Percentiles rank a stretch among this genome's conserved stretches.
Evolutionary conservation across 805 yeast genomes (phyloP).

Genomic region (Kuraishia capsulata): DNA sequence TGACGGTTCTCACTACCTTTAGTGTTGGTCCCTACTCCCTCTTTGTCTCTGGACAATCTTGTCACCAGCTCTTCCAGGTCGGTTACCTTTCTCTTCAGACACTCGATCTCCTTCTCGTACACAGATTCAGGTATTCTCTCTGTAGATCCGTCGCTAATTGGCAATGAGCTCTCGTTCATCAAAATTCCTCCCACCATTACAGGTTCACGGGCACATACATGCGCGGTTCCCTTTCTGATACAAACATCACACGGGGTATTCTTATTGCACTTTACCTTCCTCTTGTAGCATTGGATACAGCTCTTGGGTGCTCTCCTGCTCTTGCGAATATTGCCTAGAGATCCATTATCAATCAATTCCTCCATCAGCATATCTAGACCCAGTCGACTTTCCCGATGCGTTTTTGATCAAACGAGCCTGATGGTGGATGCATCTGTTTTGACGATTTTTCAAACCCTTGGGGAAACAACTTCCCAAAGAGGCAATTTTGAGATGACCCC

Average conservation of each 20-base stretch:
- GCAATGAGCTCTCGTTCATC: slow-evolving; percentile 9
- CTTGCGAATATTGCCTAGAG: background rate
- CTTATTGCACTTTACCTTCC: slow-evolving; percentile 42
- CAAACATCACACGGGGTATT: slow-evolving; percentile 37
- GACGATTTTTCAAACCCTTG: no score
- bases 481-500: no score
- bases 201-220: slow-evolving; percentile 22
- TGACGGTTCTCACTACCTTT: background rate
- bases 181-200: slow-evolving; percentile 23
- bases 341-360: background rate
- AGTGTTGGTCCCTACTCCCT: background rate
- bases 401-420: no score
- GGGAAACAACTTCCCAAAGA: no score
- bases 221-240: slow-evolving; percentile 20
- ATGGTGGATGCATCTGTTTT: no score
- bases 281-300: slow-evolving; percentile 34
- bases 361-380: no score
- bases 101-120: slow-evolving; percentile 1
- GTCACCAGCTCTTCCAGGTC: slow-evolving; percentile 1
- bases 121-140: background rate
- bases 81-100: background rate
- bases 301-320: slow-evolving; percentile 25
- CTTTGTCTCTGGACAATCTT: background rate
- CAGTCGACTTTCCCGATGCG: no score
- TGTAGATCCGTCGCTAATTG: background rate